Evolutionary conservation across 2,329 filamentous ascomycete genomes (phyloP).

Genomic region (Tolypocladium tundrense): DNA sequence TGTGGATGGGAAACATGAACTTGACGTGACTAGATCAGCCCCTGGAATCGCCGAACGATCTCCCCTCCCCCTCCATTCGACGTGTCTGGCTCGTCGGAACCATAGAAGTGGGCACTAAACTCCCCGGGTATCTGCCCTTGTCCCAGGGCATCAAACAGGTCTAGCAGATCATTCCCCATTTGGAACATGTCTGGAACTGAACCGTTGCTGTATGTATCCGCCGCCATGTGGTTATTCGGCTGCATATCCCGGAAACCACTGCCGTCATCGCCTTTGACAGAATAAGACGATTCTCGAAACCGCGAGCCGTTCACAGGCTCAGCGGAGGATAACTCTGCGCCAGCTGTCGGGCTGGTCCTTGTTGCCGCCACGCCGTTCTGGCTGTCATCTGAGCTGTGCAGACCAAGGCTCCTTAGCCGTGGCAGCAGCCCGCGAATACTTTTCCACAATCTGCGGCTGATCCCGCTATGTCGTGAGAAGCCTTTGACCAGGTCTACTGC

Average conservation of each 20-base stretch:
- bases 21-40: constrained; percentile 14
- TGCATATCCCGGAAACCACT: not conserved
- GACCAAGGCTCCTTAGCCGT: constrained; percentile 15
- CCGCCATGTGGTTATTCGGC: constrained; percentile 2
- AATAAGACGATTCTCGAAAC: not conserved
- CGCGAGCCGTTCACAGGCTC: not conserved
- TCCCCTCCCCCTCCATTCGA: constrained; percentile 13
- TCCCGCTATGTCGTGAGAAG: constrained; percentile 20
- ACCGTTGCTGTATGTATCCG: constrained; percentile 1
- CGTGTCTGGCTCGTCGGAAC: constrained; percentile 5
- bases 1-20: not conserved
- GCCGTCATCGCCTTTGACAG: not conserved
- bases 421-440: constrained; percentile 23
- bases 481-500: constrained; percentile 20
- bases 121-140: constrained; percentile 15
- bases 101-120: constrained; percentile 5
- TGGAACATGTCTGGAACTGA: constrained; percentile 20
- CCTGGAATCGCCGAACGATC: constrained; percentile 21
- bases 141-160: constrained; percentile 23
- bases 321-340: not conserved
- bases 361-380: not conserved
- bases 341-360: not conserved
- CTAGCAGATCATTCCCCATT: constrained; percentile 24
- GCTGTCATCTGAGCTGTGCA: constrained; percentile 8
- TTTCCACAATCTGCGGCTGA: constrained; percentile 23